Evolutionary conservation across 495 filamentous ascomycete genomes (phyloP).

Genomic region (Aspergillus conjunctus): DNA sequence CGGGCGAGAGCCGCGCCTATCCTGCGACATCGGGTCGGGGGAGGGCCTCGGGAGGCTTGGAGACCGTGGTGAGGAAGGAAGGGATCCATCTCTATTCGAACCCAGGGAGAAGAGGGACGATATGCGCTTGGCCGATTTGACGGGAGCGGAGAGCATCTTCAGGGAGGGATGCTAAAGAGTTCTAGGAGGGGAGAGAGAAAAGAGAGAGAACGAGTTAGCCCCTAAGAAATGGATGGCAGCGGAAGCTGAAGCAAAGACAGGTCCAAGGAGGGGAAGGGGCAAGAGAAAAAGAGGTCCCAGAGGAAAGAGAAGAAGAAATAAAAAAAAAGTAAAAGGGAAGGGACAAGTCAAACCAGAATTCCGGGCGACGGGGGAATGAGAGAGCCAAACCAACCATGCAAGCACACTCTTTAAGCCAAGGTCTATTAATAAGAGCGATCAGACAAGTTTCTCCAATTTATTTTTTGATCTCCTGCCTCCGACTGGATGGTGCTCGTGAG

Average conservation of each 20-base stretch:
- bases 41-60: slow-evolving; percentile 28
- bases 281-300: slow-evolving; percentile 7
- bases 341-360: slow-evolving; percentile 12
- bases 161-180: slow-evolving; percentile 12
- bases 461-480: slow-evolving; percentile 5
- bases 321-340: slow-evolving; percentile 14
- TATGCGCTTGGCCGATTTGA: slow-evolving; percentile 53
- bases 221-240: slow-evolving; percentile 10
- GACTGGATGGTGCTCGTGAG: slow-evolving; percentile 11
- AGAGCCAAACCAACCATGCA: slow-evolving; percentile 41
- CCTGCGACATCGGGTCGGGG: slow-evolving; percentile 30
- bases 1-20: slow-evolving; percentile 38
- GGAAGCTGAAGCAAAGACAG: slow-evolving; percentile 3
- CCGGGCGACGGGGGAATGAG: slow-evolving; percentile 20
- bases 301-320: slow-evolving; percentile 4
- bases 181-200: neutral
- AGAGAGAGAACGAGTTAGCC: slow-evolving; percentile 17
- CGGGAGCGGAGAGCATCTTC: slow-evolving; percentile 51
- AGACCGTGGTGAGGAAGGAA: slow-evolving; percentile 31
- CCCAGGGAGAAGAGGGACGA: slow-evolving; percentile 51
- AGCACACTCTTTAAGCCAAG: slow-evolving; percentile 11
- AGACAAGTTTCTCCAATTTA: slow-evolving; percentile 6
- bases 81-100: slow-evolving; percentile 39
- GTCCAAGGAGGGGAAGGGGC: neutral
- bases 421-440: slow-evolving; percentile 9